These are phyloP conservation scores for Orychophragmus violaceus DNA, from an alignment of 345 rosid genomes.

Conservation along the genomic window DNA sequence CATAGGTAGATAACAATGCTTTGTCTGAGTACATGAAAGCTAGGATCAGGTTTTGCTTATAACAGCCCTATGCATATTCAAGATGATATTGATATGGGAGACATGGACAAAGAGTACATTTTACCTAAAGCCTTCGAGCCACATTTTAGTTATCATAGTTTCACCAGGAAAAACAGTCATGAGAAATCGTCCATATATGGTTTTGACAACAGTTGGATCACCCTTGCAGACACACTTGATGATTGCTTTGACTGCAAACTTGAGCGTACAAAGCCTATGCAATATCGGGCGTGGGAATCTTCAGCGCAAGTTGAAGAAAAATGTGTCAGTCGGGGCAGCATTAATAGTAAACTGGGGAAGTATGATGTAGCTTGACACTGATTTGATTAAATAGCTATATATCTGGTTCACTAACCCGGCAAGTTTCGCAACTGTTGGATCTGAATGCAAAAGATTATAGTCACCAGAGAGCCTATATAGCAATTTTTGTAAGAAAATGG, in stretches of 20 bases:
- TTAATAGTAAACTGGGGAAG: not conserved
- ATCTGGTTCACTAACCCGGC: constrained; percentile 61
- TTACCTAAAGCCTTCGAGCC: constrained; percentile 77
- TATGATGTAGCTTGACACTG: not conserved
- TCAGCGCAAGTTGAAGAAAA: not conserved
- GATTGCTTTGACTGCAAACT: constrained; percentile 73
- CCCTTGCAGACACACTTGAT: constrained; percentile 76
- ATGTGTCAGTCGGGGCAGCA: constrained; percentile 16
- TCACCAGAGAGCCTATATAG: constrained; percentile 92
- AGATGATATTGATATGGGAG: too few relatives aligned
- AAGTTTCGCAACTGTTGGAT: constrained; percentile 58
- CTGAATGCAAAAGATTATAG: constrained; percentile 91
- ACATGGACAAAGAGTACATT: not conserved
- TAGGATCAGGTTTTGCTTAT: constrained; percentile 1
- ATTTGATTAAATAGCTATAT: not conserved
- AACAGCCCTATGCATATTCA: not conserved
- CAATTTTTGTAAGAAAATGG: constrained; percentile 73
- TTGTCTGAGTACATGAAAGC: constrained; percentile 32
- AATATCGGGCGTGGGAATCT: constrained; percentile 80
- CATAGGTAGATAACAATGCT: constrained; percentile 58
- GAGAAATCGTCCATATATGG: constrained; percentile 66
- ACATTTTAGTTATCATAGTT: constrained; percentile 73
- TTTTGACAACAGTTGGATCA: constrained; percentile 50
- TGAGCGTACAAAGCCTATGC: constrained; percentile 85
- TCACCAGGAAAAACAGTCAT: constrained; percentile 77